Evolutionary conservation across 257 asterid species (phyloP), one percentile per base, ranked within the genome.

Genomic region (Gentiana straminea): DNA sequence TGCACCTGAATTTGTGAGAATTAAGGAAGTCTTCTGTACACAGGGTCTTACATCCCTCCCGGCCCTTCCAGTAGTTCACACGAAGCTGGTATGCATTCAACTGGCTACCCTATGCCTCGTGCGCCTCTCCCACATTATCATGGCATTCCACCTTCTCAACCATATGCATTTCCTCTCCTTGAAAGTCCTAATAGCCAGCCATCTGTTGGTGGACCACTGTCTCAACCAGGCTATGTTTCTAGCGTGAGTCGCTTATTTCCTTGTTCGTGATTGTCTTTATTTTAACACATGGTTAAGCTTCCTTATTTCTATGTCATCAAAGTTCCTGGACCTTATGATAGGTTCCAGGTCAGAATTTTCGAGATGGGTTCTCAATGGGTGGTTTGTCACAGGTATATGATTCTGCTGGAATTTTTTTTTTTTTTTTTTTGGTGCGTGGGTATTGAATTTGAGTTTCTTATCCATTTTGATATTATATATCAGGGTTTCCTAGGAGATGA

Each of bases 401-500:
- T 67, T 63, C 46, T 35, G 56, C 35, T 41, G 55, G 58, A 13
- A 32, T 4, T 34, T 37, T 37, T 24, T 35, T 33, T 44, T 68
- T 15, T 15, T 15, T 15, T 15, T 15, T 15, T 15, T 15, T 15
- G 24, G 35, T 55, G 33, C 35, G 54, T 11, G 51, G 13, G 49
- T n/a, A 15, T 58, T 48, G 44, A 47, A 13, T 1, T 33, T 55
- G 5, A 32, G 49, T 39, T 46, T 49, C 58, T 70, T 53, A 64
- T 15, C 58, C 57, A 39, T 51, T 8, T 8, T 75, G 52, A 5
- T 37, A 4, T 48, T 52, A 11, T 62, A 46, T 55, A 67, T 74
- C 86, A 92, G 97, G 99, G 85, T 64, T 88, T 85, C 79, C 71
- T 92, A 62, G 89, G 89, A 1, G 97, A 88, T 64, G 99, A 92